Base-by-base conservation (phyloP, 176 grass and related monocot species). In the barley (Hordeum vulgare) region DNA sequence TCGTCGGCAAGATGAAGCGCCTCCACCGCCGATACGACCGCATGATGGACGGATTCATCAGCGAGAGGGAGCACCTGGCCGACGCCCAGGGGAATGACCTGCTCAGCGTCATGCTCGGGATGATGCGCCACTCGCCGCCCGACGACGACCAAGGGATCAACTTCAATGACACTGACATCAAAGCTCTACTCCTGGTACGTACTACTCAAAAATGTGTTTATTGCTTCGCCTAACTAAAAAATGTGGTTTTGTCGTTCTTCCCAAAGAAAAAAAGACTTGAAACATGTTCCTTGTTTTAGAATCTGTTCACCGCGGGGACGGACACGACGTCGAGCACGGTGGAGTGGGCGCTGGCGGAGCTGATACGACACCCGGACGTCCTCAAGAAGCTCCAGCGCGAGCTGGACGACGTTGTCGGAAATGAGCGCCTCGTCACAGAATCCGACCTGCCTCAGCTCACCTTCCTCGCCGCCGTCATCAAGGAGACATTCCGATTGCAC, bases 401-500 rank as follows among this genome's bases (percentile, higher is more conserved):
- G 40, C 39, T 71, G 3, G 68, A 71, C 40, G 39, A 45, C 7
- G 12, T 71, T 7, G 68, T 71, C 6, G 68, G 68, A 7, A 1
- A 17, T 7, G 68, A 44, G 12, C 68, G 39, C 11, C 40, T 71
- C 0, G 68, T 71, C 12, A 45, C 40, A 0, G 68, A 71, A 26
- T 26, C 68, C 1, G 39, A 71, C 68, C 68, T 71, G 7, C 12
- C 68, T 0, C 68, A 13, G 11, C 68, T 71, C 68, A 44, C 68
- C 23, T 27, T 81, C 81, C 45, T 96, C 1, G 35, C 60, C 1
- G 94, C 94, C 2, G 73, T 93, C 53, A 77, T 88, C 66, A 96
- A 93, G 49, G 94, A 96, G 66, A 85, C 87, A 0, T 96, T 96
- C 41, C 86, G 94, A 0, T 70, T 92, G n/a, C 94, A 96, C 66